phyloP scores from a whole-genome alignment of 495 filamentous ascomycete species.

The Penicillium cosmopolitanum region DNA sequence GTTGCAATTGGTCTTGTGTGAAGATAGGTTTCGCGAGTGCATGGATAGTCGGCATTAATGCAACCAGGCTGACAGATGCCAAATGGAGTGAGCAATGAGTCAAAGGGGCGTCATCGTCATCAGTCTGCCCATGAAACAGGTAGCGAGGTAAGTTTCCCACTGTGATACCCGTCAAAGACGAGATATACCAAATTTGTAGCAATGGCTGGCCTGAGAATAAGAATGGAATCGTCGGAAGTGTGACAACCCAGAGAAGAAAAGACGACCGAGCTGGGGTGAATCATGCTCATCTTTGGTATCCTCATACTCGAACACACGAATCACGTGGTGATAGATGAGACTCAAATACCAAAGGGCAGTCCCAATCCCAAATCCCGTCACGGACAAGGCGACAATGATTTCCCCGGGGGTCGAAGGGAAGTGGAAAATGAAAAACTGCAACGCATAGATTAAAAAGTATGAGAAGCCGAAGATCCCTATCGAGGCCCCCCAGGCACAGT shows the following conservation, averaged over 20 bases:
- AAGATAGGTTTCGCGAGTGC: constrained; percentile 7
- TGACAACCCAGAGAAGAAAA: constrained; percentile 8
- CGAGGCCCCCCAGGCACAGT: constrained; percentile 8
- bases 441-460: constrained; percentile 16
- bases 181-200: constrained; percentile 4
- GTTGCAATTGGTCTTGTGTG: not conserved
- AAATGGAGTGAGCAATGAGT: constrained; percentile 1
- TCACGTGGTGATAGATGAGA: not conserved
- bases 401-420: constrained; percentile 9
- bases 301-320: not conserved
- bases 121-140: not conserved
- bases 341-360: constrained; percentile 5
- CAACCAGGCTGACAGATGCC: constrained; percentile 9
- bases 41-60: constrained; percentile 11
- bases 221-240: constrained; percentile 3
- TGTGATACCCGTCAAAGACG: constrained; percentile 7
- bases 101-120: not conserved
- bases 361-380: constrained; percentile 12
- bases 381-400: constrained; percentile 15
- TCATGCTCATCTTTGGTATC: constrained; percentile 2
- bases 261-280: not conserved
- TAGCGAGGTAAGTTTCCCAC: constrained; percentile 7
- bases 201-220: constrained; percentile 2
- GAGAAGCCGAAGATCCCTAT: constrained; percentile 16
- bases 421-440: constrained; percentile 19